Evolutionary conservation across 2,329 filamentous ascomycete species (phyloP).

Genomic region (Paraconiothyrium sp.): DNA sequence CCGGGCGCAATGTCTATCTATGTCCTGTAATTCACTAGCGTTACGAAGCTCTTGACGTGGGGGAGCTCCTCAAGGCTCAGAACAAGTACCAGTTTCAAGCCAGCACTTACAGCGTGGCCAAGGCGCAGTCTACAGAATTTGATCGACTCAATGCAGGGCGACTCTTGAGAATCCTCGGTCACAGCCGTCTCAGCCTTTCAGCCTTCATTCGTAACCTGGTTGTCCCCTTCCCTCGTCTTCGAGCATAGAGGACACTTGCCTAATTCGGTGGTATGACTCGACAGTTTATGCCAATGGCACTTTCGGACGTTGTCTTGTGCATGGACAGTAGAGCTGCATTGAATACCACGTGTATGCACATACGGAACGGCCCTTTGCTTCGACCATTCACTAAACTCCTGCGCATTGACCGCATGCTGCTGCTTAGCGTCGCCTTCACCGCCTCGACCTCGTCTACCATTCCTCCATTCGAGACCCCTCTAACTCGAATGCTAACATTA

Average conservation of each 20-base stretch:
- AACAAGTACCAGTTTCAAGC: too few species aligned
- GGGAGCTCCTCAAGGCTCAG: too few species aligned
- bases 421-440: constrained; percentile 6
- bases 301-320: neutral
- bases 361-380: neutral
- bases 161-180: too few species aligned
- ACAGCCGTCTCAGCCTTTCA: too few species aligned
- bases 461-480: neutral
- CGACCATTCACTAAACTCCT: neutral
- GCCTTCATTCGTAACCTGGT: neutral
- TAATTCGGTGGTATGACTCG: neutral
- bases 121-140: too few species aligned
- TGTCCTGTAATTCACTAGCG: too few species aligned
- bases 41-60: too few species aligned
- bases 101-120: too few species aligned
- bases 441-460: neutral
- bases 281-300: neutral
- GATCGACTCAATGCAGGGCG: too few species aligned
- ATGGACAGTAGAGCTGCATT: neutral
- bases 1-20: too few species aligned
- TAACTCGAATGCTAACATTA: neutral
- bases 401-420: neutral
- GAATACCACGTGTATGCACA: neutral
- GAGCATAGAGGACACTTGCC: neutral
- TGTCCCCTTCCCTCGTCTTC: neutral